Evolutionary conservation across 768 basidiomycete genomes (phyloP).

Genomic region (Pisolithus albus): DNA sequence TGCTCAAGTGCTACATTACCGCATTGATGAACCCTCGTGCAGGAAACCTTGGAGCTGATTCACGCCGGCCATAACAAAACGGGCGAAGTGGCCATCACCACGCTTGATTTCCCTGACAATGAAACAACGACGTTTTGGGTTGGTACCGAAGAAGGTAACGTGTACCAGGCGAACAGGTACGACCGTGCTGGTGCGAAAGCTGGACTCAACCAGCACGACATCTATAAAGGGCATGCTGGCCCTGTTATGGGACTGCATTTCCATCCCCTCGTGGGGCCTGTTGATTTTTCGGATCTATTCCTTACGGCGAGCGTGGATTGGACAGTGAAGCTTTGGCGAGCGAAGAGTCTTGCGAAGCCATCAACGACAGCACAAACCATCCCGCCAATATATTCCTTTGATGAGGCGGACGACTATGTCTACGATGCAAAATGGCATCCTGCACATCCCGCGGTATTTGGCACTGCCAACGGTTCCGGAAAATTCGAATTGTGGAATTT

Average conservation of each 20-base stretch:
- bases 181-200: constrained; percentile 97
- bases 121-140: constrained; percentile 98
- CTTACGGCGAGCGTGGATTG: constrained; percentile 91
- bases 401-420: constrained; percentile 97
- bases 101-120: constrained; percentile 89
- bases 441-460: constrained; percentile 88
- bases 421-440: constrained; percentile 99
- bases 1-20: neutral
- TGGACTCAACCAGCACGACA: constrained; percentile 86
- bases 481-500: constrained; percentile 98
- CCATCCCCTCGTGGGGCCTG: constrained; percentile 84
- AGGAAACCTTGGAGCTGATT: constrained; percentile 92
- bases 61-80: constrained; percentile 95
- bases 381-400: constrained; percentile 86
- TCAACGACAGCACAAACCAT: constrained; percentile 50
- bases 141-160: constrained; percentile 95
- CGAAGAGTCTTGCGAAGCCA: constrained; percentile 70
- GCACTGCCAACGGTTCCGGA: constrained; percentile 89
- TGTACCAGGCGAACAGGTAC: constrained; percentile 95
- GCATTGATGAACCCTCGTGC: constrained; percentile 1
- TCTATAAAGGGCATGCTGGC: constrained; percentile 88
- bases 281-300: constrained; percentile 96
- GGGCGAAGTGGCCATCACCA: constrained; percentile 91
- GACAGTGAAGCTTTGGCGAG: constrained; percentile 96
- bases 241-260: constrained; percentile 94